A percentile compares a stretch with the other conserved stretches of the same genome.
phyloP scores from a whole-genome alignment of 345 rosid species.

The Moricandia moricandioides region DNA sequence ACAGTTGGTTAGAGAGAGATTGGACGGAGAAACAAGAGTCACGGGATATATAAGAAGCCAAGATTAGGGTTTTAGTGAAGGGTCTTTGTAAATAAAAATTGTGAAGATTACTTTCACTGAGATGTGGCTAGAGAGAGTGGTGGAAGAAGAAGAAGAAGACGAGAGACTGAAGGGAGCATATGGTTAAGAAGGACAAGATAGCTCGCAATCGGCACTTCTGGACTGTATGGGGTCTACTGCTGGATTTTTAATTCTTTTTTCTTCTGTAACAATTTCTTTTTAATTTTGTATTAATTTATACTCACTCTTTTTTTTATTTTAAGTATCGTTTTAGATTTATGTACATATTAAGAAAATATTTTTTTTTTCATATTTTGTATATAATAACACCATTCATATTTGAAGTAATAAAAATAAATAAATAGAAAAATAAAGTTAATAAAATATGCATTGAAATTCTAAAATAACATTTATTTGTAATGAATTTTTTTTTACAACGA shows the following conservation, averaged over 20 bases:
- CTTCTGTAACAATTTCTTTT: no score
- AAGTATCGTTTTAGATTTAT: no score
- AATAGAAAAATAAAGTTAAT: no score
- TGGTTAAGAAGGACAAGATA: slow-evolving; percentile 49
- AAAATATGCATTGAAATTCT: no score
- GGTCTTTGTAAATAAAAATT: slow-evolving; percentile 13
- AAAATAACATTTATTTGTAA: no score
- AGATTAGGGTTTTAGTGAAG: slow-evolving; percentile 26
- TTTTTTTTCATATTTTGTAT: no score
- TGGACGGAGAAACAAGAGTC: slow-evolving; percentile 31
- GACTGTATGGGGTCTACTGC: slow-evolving; percentile 37
- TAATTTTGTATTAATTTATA: neutral
- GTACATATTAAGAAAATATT: no score
- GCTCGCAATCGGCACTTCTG: slow-evolving; percentile 36
- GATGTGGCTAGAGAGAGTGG: slow-evolving; percentile 2
- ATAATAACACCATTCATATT: no score
- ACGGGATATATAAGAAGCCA: slow-evolving; percentile 35
- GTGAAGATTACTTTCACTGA: neutral
- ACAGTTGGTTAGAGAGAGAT: slow-evolving; percentile 28
- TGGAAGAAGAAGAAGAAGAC: slow-evolving; percentile 22
- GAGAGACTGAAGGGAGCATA: slow-evolving; percentile 41
- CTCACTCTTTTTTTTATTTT: no score
- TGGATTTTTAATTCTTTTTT: no score
- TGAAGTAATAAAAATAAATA: no score
- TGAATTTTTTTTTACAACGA: no score